phyloP scores from a whole-genome alignment of 768 basidiomycete genomes.

The Boletus pseudopeckii region DNA sequence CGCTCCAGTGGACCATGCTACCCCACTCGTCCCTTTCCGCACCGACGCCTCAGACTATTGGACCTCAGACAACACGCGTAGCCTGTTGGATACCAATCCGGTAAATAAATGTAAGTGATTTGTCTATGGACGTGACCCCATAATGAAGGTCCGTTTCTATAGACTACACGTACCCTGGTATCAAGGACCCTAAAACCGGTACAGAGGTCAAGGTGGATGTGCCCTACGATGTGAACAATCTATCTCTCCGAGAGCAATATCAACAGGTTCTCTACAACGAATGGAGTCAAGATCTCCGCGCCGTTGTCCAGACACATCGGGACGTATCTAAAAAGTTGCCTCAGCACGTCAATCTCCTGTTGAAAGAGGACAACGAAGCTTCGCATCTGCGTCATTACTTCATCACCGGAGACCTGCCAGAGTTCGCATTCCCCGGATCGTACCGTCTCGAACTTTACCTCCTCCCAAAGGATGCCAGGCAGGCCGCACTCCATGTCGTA shows the following conservation, averaged over 20 bases:
- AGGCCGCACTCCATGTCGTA: not conserved
- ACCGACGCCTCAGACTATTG: constrained; percentile 3
- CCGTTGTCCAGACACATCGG: not conserved
- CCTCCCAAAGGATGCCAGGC: not conserved
- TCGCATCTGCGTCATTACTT: constrained; percentile 6
- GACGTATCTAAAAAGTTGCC: not conserved
- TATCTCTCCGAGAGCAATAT: constrained; percentile 3
- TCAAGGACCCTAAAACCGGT: constrained; percentile 5
- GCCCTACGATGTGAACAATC: constrained; percentile 4
- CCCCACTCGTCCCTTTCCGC: constrained; percentile 14
- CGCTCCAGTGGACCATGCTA: not conserved
- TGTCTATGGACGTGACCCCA: not conserved
- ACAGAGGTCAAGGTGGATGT: constrained; percentile 11
- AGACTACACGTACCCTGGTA: constrained; percentile 22
- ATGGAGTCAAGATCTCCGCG: not conserved
- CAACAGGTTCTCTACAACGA: constrained; percentile 1
- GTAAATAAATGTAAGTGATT: constrained; percentile 6
- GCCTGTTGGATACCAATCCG: not conserved
- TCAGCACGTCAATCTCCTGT: not conserved
- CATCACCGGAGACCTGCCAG: constrained; percentile 6
- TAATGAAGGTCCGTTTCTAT: not conserved
- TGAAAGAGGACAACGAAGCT: not conserved
- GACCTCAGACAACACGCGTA: constrained; percentile 11
- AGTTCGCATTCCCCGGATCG: constrained; percentile 19
- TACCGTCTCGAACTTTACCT: constrained; percentile 20